Base-by-base conservation (phyloP, 495 filamentous ascomycete species). In the Talaromyces thailandensis region DNA sequence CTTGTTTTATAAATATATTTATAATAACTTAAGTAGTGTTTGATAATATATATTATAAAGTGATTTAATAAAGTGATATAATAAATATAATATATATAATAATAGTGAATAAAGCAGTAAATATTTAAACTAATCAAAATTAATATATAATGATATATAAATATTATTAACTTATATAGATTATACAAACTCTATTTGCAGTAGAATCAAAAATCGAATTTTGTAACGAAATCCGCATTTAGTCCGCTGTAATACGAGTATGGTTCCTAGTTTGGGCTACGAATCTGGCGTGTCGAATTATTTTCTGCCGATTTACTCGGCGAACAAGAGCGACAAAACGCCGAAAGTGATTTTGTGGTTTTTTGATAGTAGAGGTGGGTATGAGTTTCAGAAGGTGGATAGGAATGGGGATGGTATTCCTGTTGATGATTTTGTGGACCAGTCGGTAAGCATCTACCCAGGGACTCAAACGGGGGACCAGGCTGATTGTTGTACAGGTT, bases 321-420 rank as follows among this genome's bases (percentile, higher is more conserved):
- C 61, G 9, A 70, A 73, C 50, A 32, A 70, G 0, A 71, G 73
- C 0, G 58, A 61, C 31, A 63, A 56, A 1, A 73, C 61, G 2
- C 82, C 82, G 7, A 71, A 70, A 12, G 72, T 87, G 12, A 64
- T 92, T 3, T 77, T 91, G 31, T 92, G 86, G 86, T 91, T 91
- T 74, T 91, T 92, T 66, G 89, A 92, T 68, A 83, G 79, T 59
- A 79, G 80, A 35, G 88, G 88, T 40, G 88, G 89, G 0, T 76
- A 75, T 52, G 65, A 73, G 26, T 84, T 79, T 65, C 81, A 85
- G 50, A 63, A 73, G 16, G 60, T 62, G 29, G 63, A 65, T 7
- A 58, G 72, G 0, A 56, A 71, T 56, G 71, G 79, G 16, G 67
- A 68, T 7, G 65, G 78, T 12, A 64, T 75, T 11, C 50, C 62